A percentile compares a stretch with the other conserved stretches of the same genome.
phyloP scores from a whole-genome alignment of 2,329 filamentous ascomycete species.

The Alternaria gaisen region DNA sequence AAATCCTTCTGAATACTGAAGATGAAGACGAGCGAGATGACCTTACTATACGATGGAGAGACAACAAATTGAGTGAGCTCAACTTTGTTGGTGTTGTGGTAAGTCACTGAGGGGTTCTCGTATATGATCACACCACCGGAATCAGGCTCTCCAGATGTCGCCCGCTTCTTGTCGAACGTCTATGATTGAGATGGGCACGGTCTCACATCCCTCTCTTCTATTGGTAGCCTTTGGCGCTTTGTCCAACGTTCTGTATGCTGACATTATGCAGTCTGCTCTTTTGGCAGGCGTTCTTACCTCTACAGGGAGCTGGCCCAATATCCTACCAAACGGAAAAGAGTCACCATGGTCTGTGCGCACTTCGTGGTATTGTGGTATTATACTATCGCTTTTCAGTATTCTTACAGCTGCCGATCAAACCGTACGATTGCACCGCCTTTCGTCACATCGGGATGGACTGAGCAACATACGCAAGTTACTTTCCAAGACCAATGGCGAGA shows the following conservation, averaged over 20 bases:
- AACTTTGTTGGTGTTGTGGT: constrained; percentile 56
- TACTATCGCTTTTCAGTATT: constrained; percentile 62
- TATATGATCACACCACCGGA: not conserved
- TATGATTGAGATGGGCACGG: not conserved
- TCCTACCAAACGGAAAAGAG: constrained; percentile 48
- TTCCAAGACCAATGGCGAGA: constrained; percentile 34
- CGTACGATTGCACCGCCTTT: constrained; percentile 55
- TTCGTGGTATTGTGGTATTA: constrained; percentile 55
- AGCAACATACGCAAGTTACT: constrained; percentile 49
- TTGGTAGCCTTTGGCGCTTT: not conserved
- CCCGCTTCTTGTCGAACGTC: not conserved
- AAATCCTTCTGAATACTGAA: constrained; percentile 50
- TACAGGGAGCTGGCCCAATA: constrained; percentile 56
- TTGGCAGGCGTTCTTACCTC: constrained; percentile 54
- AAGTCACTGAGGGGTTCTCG: constrained; percentile 19
- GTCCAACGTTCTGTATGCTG: not conserved
- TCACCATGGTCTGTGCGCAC: constrained; percentile 55
- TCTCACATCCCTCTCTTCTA: too few species aligned
- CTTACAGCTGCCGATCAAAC: constrained; percentile 56
- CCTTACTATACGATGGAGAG: constrained; percentile 51
- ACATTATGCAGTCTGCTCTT: constrained; percentile 44
- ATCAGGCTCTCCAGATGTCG: not conserved
- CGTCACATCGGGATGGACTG: constrained; percentile 52
- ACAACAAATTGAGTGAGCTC: constrained; percentile 53
- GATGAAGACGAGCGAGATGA: constrained; percentile 44